Conservation (phyloP, 805 yeast species). For the Novakomyces olei region DNA sequence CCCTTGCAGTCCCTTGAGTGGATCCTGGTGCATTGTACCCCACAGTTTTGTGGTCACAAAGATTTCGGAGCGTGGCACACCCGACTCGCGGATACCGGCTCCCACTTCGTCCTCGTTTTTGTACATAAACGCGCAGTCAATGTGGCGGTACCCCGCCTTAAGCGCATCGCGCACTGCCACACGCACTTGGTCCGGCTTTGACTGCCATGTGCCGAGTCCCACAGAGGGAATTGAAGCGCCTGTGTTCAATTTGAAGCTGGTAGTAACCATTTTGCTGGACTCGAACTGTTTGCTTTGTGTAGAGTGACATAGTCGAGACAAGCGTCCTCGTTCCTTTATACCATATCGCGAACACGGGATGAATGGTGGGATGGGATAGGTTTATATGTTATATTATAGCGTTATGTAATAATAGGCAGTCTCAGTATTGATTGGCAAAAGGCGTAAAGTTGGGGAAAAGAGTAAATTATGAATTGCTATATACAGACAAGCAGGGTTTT, state of each 20-base stretch:
- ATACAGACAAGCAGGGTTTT: no score
- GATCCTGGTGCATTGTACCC: slow-evolving; percentile 16
- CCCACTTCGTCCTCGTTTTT: slow-evolving; percentile 50
- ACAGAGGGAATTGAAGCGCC: slow-evolving; percentile 42
- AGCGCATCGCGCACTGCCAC: slow-evolving; percentile 38
- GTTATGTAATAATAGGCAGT: no score
- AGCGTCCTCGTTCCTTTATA: no score
- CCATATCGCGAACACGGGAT: no score
- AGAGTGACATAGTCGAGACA: no score
- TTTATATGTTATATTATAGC: no score
- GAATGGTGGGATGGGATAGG: no score
- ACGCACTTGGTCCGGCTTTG: slow-evolving; percentile 26
- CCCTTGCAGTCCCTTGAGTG: slow-evolving; percentile 31
- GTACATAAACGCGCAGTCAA: slow-evolving; percentile 55
- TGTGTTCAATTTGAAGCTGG: slow-evolving; percentile 32
- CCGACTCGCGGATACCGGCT: slow-evolving; percentile 16
- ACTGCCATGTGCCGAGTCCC: slow-evolving; percentile 47
- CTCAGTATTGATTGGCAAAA: no score
- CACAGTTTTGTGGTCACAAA: slow-evolving; percentile 24
- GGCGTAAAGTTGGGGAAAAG: no score
- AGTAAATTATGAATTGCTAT: no score
- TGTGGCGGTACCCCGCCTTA: slow-evolving; percentile 43
- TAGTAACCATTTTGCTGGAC: no score
- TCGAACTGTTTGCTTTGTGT: no score
- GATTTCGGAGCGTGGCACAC: slow-evolving; percentile 27